Percentiles rank a stretch among this genome's conserved stretches.
phyloP scores from a whole-genome alignment of 2,329 filamentous ascomycete species.

The Ophiostoma ips region DNA sequence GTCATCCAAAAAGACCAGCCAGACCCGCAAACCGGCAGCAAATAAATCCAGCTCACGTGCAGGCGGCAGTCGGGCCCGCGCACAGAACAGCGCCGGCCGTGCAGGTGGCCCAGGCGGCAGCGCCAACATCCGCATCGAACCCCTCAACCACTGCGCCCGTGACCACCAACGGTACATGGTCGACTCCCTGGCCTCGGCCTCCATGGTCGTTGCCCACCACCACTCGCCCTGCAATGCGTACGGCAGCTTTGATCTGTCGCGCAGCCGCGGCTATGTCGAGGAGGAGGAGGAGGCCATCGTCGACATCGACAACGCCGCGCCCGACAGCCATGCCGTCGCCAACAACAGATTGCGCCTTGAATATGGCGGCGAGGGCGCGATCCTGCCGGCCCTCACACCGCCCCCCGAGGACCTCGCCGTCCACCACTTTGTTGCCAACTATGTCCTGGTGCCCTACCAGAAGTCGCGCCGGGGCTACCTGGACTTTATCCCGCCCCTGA shows the following conservation, averaged over 20 bases:
- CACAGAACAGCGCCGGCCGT: too few relatives aligned
- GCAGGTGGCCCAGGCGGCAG: too few relatives aligned
- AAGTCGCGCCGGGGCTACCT: constrained; percentile 41
- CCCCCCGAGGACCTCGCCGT: constrained; percentile 40
- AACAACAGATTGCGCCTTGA: too few relatives aligned
- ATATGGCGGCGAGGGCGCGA: not conserved
- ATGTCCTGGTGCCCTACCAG: constrained; percentile 38
- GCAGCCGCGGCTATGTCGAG: not conserved
- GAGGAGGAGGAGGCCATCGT: not conserved
- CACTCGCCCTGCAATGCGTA: not conserved
- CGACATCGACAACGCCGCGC: not conserved
- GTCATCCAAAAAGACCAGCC: not conserved
- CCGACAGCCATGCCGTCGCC: too few relatives aligned
- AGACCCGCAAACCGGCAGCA: not conserved
- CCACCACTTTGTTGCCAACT: constrained; percentile 48
- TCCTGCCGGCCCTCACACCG: constrained; percentile 25
- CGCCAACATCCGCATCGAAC: not conserved
- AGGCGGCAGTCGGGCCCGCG: not conserved
- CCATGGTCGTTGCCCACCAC: not conserved
- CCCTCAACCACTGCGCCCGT: not conserved
- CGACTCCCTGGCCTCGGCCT: not conserved
- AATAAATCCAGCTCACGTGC: not conserved
- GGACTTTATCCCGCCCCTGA: constrained; percentile 43
- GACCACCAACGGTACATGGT: not conserved
- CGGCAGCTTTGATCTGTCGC: not conserved